A percentile compares a stretch with the other conserved stretches of the same genome.
phyloP scores from a whole-genome alignment of 306 rosid genomes.

The Senna siamea region DNA sequence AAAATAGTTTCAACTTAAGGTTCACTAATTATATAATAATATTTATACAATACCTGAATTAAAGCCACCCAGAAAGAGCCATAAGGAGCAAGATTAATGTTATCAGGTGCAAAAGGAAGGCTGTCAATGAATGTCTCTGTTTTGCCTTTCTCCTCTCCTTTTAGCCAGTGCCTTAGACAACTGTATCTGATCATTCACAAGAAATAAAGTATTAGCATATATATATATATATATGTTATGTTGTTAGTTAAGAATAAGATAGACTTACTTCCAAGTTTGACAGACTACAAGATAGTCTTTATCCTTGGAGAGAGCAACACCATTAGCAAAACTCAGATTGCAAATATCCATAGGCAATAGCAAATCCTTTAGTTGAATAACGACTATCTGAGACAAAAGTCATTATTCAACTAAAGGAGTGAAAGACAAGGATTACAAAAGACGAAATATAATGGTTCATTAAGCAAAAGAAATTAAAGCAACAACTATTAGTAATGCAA shows the following conservation, averaged over 20 bases:
- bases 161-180: conserved; percentile 51
- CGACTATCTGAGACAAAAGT: no score
- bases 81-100: conserved; percentile 59
- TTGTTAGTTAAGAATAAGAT: no score
- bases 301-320: conserved; percentile 71
- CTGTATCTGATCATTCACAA: conserved; percentile 42
- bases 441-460: no score
- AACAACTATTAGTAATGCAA: no score
- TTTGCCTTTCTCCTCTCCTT: conserved; percentile 51
- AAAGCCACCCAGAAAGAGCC: conserved; percentile 61
- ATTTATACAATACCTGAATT: conserved; percentile 42
- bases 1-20: background rate
- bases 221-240: no score
- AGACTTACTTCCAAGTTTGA: conserved; percentile 53
- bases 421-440: no score
- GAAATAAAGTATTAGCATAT: no score
- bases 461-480: no score
- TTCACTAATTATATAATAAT: background rate
- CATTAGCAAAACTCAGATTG: conserved; percentile 67
- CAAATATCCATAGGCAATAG: no score
- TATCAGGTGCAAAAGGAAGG: conserved; percentile 61
- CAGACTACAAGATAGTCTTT: conserved; percentile 49
- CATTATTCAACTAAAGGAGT: no score
- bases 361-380: no score
- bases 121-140: conserved; percentile 49